Evolutionary conservation across 345 rosid species (phyloP).

Genomic region (Lumnitzera littorea): DNA sequence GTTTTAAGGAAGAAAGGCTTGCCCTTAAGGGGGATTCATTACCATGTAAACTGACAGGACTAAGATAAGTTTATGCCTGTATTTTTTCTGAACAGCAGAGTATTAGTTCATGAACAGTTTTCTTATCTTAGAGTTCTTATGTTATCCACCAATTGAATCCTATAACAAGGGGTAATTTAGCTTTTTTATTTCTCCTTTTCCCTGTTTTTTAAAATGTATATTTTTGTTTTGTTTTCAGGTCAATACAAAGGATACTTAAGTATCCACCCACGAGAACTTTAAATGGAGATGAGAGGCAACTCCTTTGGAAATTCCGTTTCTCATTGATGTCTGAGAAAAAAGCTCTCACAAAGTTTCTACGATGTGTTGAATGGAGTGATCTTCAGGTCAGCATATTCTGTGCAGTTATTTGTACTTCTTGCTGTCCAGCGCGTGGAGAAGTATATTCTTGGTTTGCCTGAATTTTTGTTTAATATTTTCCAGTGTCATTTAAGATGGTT

Average conservation of each 20-base stretch:
- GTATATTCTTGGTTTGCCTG: too few species aligned
- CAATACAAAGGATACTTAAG: constrained; percentile 76
- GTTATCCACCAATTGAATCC: too few species aligned
- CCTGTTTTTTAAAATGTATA: background rate
- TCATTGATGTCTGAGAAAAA: constrained; percentile 92
- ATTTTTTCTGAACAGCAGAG: too few species aligned
- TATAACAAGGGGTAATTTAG: background rate
- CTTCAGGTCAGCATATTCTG: constrained; percentile 55
- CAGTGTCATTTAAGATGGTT: too few species aligned
- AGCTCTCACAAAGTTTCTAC: constrained; percentile 93
- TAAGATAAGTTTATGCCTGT: too few species aligned
- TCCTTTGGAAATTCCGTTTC: constrained; percentile 95
- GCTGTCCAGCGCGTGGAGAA: background rate
- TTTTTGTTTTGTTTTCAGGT: constrained; percentile 29
- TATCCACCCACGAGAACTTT: constrained; percentile 86
- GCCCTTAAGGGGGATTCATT: too few species aligned
- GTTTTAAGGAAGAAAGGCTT: too few species aligned
- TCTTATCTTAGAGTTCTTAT: too few species aligned
- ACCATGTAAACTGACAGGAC: too few species aligned
- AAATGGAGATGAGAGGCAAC: constrained; percentile 97
- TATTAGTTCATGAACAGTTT: too few species aligned
- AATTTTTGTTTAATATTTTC: background rate
- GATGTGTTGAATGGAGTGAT: constrained; percentile 98
- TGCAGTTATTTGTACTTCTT: background rate
- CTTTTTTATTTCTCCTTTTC: constrained; percentile 1